Evolutionary conservation across 148 eudicot species (phyloP).

Genomic region (Beta vulgaris): DNA sequence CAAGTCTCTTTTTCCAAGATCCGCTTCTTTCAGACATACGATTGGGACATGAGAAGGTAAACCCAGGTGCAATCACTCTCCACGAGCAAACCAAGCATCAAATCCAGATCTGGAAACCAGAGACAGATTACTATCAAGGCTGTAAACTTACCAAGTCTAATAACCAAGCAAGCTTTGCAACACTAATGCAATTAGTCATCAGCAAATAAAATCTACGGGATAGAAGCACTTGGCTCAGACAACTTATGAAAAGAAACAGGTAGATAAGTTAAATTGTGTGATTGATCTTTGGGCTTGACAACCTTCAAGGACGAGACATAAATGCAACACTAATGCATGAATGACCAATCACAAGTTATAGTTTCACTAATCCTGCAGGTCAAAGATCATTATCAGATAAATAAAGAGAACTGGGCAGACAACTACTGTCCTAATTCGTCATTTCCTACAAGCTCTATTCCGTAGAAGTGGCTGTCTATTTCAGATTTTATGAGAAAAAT

Average conservation of each 20-base stretch:
- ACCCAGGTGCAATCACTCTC: constrained; percentile 1
- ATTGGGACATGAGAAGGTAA: not conserved
- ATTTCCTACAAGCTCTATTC: no score
- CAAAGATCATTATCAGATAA: no score
- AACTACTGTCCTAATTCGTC: no score
- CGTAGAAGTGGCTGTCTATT: no score
- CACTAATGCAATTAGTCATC: not conserved
- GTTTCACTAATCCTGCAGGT: no score
- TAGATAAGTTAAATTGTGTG: not conserved
- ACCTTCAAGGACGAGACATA: not conserved
- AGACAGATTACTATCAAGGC: not conserved
- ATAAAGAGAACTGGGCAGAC: no score
- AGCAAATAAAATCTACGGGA: not conserved
- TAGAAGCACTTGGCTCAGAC: not conserved
- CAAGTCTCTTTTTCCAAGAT: not conserved
- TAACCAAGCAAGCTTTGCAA: not conserved
- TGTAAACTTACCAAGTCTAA: not conserved
- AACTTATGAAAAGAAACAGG: not conserved
- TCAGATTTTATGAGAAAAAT: no score
- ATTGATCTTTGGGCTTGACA: not conserved
- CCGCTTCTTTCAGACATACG: not conserved
- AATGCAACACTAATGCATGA: no score
- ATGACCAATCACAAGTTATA: no score
- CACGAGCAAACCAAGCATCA: not conserved
- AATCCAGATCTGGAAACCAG: constrained; percentile 20